Percentiles rank a stretch among this genome's conserved stretches.
phyloP scores from a whole-genome alignment of 768 basidiomycete genomes.

The Mycena galopus region DNA sequence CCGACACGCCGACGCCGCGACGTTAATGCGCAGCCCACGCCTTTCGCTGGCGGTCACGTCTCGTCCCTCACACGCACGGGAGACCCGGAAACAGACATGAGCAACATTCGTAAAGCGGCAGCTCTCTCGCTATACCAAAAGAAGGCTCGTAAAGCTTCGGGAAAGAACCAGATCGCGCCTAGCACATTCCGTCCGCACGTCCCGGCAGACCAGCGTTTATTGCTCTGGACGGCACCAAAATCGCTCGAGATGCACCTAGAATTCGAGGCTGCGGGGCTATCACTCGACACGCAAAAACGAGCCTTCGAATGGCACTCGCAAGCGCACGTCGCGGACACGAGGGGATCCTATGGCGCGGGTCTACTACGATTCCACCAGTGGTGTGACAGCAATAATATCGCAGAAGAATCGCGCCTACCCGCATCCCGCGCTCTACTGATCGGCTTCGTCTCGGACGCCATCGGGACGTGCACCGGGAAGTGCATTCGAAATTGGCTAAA shows the following conservation, averaged over 20 bases:
- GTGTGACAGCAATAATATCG: slow-evolving; percentile 5
- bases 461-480: slow-evolving; percentile 5
- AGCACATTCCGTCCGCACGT: not conserved
- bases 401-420: slow-evolving; percentile 4
- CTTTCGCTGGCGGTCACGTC: too few relatives aligned
- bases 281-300: not conserved
- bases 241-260: not conserved
- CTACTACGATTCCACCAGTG: slow-evolving; percentile 38
- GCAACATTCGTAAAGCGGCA: too few relatives aligned
- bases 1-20: too few relatives aligned
- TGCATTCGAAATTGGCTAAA: slow-evolving; percentile 8
- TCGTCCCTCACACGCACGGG: too few relatives aligned
- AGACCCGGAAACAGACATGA: too few relatives aligned
- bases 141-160: too few relatives aligned
- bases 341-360: slow-evolving; percentile 41
- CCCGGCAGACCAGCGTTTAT: not conserved
- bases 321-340: slow-evolving; percentile 21
- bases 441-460: slow-evolving; percentile 20
- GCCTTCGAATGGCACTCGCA: not conserved
- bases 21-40: too few relatives aligned
- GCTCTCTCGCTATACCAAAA: too few relatives aligned
- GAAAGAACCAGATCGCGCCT: not conserved
- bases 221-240: not conserved
- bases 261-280: not conserved
- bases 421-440: slow-evolving; percentile 16